Evolutionary conservation across 73 alveolate genomes (phyloP).

Genomic region (Paramecium biaurelia): DNA sequence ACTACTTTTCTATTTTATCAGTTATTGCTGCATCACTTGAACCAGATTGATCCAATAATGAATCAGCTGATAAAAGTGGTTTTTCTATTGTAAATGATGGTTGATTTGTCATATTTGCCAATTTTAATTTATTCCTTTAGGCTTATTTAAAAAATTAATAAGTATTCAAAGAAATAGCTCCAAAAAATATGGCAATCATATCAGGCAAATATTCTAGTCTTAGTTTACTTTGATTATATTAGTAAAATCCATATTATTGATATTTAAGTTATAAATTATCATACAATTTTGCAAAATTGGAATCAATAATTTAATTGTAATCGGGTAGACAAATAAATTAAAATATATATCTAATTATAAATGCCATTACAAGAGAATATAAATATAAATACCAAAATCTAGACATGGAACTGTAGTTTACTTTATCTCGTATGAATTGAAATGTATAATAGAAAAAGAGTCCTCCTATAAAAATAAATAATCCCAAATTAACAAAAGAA

Average conservation of each 20-base stretch:
- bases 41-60: neutral
- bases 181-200: conserved; percentile 35
- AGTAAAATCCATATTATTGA: neutral
- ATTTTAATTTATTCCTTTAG: neutral
- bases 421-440: neutral
- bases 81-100: neutral
- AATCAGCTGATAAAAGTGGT: neutral
- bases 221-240: neutral
- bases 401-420: neutral
- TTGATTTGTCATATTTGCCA: neutral
- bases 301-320: neutral
- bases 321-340: conserved; percentile 8
- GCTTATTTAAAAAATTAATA: neutral
- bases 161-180: conserved; percentile 30
- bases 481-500: neutral
- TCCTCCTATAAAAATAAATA: neutral
- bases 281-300: neutral
- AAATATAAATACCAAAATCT: conserved; percentile 28
- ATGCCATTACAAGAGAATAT: neutral
- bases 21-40: neutral
- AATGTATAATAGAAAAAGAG: neutral
- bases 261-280: neutral
- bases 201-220: conserved; percentile 37
- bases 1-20: neutral
- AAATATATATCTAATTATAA: conserved; percentile 18